Evolutionary conservation across 495 filamentous ascomycete species (phyloP).

Genomic region (Aspergillus nanangensis): DNA sequence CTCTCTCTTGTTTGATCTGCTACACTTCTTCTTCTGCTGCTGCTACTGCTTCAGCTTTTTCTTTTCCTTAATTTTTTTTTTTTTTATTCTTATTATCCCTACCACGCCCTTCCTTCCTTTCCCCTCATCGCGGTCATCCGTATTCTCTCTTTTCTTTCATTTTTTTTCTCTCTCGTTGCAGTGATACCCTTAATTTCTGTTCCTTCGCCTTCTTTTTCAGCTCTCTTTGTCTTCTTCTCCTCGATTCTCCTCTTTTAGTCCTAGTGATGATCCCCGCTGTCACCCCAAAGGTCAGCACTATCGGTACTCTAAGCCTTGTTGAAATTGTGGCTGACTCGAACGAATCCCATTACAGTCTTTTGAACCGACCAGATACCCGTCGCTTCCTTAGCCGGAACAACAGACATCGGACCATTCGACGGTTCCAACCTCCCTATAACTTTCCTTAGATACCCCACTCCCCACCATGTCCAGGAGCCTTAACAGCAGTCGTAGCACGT

Average conservation of each 20-base stretch:
- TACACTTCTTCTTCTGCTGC: background rate
- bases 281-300: background rate
- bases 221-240: background rate
- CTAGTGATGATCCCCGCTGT: background rate
- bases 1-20: background rate
- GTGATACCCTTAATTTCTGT: background rate
- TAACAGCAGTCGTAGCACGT: slow-evolving; percentile 2
- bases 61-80: background rate
- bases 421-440: too few relatives aligned
- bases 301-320: background rate
- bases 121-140: background rate
- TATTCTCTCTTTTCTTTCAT: background rate
- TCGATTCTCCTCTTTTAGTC: background rate
- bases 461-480: background rate
- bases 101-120: slow-evolving; percentile 2
- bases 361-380: too few relatives aligned
- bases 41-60: background rate
- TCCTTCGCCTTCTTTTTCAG: background rate
- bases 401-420: too few relatives aligned
- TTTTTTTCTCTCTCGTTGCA: background rate
- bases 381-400: too few relatives aligned
- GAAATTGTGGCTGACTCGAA: too few relatives aligned
- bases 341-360: too few relatives aligned
- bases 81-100: background rate
- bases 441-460: background rate